Evolutionary conservation across 371 early-diverging fungal genomes (phyloP), one percentile per base, ranked within the genome.

Genomic region (Sporodiniella umbellata): DNA sequence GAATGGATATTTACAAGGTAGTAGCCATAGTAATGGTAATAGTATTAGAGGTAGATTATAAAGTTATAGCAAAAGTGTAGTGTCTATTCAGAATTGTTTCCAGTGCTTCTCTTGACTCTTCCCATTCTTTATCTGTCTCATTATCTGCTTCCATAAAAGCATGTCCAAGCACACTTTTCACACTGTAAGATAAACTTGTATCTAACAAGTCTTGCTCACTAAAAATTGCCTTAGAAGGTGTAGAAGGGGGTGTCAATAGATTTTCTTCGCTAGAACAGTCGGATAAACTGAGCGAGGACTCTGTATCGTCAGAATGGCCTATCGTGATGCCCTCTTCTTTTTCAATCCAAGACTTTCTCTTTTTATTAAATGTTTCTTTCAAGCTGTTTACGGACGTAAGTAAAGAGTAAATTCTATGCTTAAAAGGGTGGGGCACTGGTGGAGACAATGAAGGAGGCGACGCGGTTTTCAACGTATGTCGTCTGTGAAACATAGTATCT

Each of bases 101-200:
- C 4, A 35, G n/a, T 4, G 4, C 35, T 14, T 8, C 38, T 47
- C 54, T 19, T 25, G 40, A 42, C 17, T 2, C 24, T 18, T 54
- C 42, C 54, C 54, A 54, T 19, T 54, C 55, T 15, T n/a, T 18
- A 26, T 55, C 55, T 8, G 49, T 44, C 37, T 55, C 55, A 22
- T 42, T 28, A 21, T 55, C 55, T 6, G 44, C 44, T 26, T 42
- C 44, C 17, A 48, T 48, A 24, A 48, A 33, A 2, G 44, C 47
- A 8, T 42, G 42, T 8, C 49, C 44, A 11, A 55, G 35, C 0
- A 49, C 28, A 4, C n/a, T 24, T 3, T 37, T 42, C 10, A 55
- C 55, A 25, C 44, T 42, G 21, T 14, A 12, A 15, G 47, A 39
- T 12, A 53, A 24, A n/a, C 35, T 14, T n/a, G 5, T n/a, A 8